These are phyloP conservation scores for Nicotiana noctiflora DNA, from an alignment of 257 asterid genomes.

Conservation along the genomic window DNA sequence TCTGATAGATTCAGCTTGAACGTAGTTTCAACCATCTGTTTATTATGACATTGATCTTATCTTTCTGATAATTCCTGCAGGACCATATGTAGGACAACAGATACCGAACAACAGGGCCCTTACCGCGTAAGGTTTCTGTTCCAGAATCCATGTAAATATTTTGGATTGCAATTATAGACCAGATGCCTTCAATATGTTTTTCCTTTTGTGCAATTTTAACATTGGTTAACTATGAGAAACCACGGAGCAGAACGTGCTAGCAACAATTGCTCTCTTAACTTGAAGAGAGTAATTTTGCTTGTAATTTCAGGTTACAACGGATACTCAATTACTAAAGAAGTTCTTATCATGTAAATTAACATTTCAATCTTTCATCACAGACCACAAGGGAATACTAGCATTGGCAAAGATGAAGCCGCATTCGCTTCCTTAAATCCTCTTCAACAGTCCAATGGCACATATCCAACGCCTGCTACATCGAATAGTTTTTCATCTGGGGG, in stretches of 20 bases:
- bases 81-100: slow-evolving; percentile 48
- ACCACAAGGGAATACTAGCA: slow-evolving; percentile 37
- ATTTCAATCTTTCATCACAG: slow-evolving; percentile 26
- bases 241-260: neutral
- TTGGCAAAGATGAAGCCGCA: slow-evolving; percentile 33
- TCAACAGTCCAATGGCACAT: slow-evolving; percentile 24
- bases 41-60: neutral
- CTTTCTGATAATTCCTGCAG: slow-evolving; percentile 15
- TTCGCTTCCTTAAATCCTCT: slow-evolving; percentile 57
- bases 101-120: slow-evolving; percentile 26
- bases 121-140: slow-evolving; percentile 31
- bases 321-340: neutral
- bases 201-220: neutral
- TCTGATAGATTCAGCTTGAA: neutral
- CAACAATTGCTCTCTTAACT: neutral
- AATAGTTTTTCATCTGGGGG: slow-evolving; percentile 31
- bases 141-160: neutral
- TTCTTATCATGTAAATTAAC: neutral
- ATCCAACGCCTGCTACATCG: slow-evolving; percentile 19
- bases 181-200: neutral
- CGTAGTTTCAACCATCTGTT: neutral
- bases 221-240: neutral
- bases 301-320: neutral
- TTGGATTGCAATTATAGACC: neutral
- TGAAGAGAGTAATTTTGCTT: neutral